These are phyloP conservation scores for Paragyromitra xinjiangensis DNA, from an alignment of 495 filamentous ascomycete genomes.

Conservation along the genomic window DNA sequence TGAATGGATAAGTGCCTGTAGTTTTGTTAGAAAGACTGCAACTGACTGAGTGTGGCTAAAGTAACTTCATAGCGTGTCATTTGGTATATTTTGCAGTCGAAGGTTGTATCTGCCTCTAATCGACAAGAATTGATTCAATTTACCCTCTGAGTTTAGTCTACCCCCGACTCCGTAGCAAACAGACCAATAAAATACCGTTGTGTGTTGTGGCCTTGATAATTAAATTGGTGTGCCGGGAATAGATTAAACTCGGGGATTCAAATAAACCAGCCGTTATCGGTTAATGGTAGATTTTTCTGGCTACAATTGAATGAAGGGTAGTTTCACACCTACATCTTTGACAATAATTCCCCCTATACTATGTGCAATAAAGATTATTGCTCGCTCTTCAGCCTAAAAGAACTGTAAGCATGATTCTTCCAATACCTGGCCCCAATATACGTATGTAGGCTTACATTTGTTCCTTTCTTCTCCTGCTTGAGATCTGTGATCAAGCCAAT, in stretches of 20 bases:
- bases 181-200: not conserved
- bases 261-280: not conserved
- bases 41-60: slow-evolving; percentile 1
- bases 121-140: not conserved
- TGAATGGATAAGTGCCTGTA: slow-evolving; percentile 14
- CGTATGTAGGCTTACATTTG: not conserved
- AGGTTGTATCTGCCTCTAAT: not conserved
- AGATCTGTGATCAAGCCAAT: slow-evolving; percentile 11
- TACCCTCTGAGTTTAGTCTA: not conserved
- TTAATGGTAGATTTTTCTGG: slow-evolving; percentile 5
- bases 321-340: slow-evolving; percentile 24
- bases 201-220: not conserved
- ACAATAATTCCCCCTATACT: slow-evolving; percentile 37
- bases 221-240: not conserved
- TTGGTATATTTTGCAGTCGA: not conserved
- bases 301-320: not conserved
- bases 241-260: not conserved
- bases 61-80: not conserved
- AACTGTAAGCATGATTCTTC: not conserved
- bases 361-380: slow-evolving; percentile 39
- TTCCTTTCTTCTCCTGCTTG: not conserved
- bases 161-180: not conserved
- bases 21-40: not conserved
- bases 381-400: slow-evolving; percentile 11
- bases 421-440: slow-evolving; percentile 2